phyloP scores from a whole-genome alignment of 371 early-diverging fungal species.

The Apophysomyces sp. region DNA sequence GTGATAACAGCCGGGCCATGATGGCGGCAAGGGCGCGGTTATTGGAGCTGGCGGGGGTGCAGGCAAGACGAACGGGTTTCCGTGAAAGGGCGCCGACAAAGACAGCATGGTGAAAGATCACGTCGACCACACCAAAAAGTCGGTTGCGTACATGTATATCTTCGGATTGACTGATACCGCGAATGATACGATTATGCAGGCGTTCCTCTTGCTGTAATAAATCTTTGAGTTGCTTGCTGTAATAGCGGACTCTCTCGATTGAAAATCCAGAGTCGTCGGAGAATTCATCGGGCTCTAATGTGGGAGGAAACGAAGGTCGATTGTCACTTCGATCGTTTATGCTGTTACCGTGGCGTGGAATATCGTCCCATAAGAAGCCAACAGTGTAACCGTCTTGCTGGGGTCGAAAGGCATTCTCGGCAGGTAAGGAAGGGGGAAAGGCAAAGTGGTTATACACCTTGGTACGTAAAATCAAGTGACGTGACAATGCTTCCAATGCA shows the following conservation, averaged over 20 bases:
- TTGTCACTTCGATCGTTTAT: neutral
- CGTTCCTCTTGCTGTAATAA: slow-evolving; percentile 24
- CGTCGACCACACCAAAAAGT: slow-evolving; percentile 37
- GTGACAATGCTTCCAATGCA: slow-evolving; percentile 23
- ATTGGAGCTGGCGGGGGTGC: slow-evolving; percentile 17
- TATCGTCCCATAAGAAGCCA: neutral
- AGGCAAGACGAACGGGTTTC: slow-evolving; percentile 12
- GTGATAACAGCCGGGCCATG: slow-evolving; percentile 32
- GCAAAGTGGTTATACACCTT: slow-evolving; percentile 1
- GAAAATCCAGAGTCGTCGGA: slow-evolving; percentile 1
- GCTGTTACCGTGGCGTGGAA: neutral
- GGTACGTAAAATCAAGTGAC: slow-evolving; percentile 17
- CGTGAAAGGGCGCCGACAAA: slow-evolving; percentile 38
- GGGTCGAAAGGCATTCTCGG: neutral
- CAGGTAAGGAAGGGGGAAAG: neutral
- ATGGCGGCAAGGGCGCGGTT: slow-evolving; percentile 33
- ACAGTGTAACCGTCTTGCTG: neutral
- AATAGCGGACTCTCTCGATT: slow-evolving; percentile 1
- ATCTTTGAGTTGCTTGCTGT: slow-evolving; percentile 19
- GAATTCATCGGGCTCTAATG: slow-evolving; percentile 2
- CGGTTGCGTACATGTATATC: slow-evolving; percentile 48
- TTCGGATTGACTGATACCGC: slow-evolving; percentile 39
- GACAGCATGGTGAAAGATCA: slow-evolving; percentile 45
- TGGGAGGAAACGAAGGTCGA: neutral
- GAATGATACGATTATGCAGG: slow-evolving; percentile 34